A percentile compares a stretch with the other conserved stretches of the same genome.
These are phyloP conservation scores for Mortierella sp. DNA, from an alignment of 371 early-diverging fungal species.

Conservation along the genomic window DNA sequence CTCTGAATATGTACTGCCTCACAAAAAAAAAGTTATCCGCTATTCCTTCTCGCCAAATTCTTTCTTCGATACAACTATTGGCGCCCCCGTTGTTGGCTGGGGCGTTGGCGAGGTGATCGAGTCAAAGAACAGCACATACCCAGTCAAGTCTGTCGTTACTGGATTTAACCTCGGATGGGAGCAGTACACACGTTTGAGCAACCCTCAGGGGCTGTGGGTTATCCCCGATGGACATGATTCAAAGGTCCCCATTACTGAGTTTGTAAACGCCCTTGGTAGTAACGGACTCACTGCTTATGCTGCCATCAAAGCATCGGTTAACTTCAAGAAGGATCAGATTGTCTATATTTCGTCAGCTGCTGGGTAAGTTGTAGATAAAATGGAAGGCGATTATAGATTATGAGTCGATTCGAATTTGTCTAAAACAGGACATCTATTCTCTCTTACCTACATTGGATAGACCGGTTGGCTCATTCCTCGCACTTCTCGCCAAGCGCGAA, in stretches of 20 bases:
- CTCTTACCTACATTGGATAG: conserved; percentile 35
- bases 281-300: conserved; percentile 60
- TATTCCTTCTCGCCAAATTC: not conserved
- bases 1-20: too few relatives aligned
- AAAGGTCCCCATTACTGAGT: conserved; percentile 60
- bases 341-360: conserved; percentile 38
- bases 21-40: not conserved
- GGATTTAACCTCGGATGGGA: conserved; percentile 64
- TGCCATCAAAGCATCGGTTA: conserved; percentile 16
- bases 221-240: conserved; percentile 14
- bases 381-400: too few relatives aligned
- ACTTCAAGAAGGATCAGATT: conserved; percentile 51
- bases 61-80: not conserved
- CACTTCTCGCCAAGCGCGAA: conserved; percentile 77
- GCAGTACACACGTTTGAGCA: conserved; percentile 56
- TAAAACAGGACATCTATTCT: not conserved
- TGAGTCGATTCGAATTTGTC: not conserved
- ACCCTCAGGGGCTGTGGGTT: conserved; percentile 13
- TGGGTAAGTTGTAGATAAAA: conserved; percentile 11
- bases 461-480: conserved; percentile 72
- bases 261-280: conserved; percentile 63
- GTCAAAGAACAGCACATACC: conserved; percentile 64
- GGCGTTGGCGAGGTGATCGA: conserved; percentile 70
- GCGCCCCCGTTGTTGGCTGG: conserved; percentile 58
- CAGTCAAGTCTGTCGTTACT: conserved; percentile 69